phyloP scores from a whole-genome alignment of 768 basidiomycete genomes.

The Rhizopogon vesiculosus region DNA sequence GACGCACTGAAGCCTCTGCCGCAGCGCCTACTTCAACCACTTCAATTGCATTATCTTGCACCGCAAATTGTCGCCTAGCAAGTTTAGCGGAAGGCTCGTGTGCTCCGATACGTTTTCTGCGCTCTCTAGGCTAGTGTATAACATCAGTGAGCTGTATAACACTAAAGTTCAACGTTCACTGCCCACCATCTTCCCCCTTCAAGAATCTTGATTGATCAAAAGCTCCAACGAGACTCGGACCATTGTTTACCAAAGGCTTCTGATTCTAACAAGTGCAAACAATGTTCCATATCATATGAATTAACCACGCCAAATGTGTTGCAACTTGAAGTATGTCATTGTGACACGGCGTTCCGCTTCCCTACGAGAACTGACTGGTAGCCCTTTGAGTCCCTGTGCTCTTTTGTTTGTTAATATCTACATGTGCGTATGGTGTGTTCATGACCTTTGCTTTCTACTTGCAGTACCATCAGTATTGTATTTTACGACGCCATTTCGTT shows the following conservation, averaged over 20 bases:
- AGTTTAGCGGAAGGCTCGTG: slow-evolving; percentile 53
- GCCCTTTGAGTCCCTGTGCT: too few species aligned
- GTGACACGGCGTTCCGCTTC: too few species aligned
- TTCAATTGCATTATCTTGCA: slow-evolving; percentile 45
- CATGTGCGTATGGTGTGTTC: too few species aligned
- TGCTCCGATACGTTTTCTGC: slow-evolving; percentile 35
- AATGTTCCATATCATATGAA: not conserved
- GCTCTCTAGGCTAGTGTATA: slow-evolving; percentile 28
- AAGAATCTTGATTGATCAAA: too few species aligned
- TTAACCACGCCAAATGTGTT: too few species aligned
- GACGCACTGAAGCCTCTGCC: slow-evolving; percentile 37
- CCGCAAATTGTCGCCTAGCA: slow-evolving; percentile 43
- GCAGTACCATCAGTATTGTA: too few species aligned
- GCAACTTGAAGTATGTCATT: too few species aligned
- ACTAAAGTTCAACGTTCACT: not conserved
- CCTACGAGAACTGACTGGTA: too few species aligned
- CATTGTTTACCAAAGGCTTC: not conserved
- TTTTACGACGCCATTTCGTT: too few species aligned
- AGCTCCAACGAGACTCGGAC: not conserved
- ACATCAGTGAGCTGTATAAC: slow-evolving; percentile 8
- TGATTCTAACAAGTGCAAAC: not conserved
- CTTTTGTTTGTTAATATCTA: too few species aligned
- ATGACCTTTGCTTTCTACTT: too few species aligned
- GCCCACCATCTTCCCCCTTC: slow-evolving; percentile 16
- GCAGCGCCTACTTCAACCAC: slow-evolving; percentile 41